Evolutionary conservation across 345 rosid species (phyloP), one percentile per base, ranked within the genome.

Genomic region (Euphorbia pulcherrima): DNA sequence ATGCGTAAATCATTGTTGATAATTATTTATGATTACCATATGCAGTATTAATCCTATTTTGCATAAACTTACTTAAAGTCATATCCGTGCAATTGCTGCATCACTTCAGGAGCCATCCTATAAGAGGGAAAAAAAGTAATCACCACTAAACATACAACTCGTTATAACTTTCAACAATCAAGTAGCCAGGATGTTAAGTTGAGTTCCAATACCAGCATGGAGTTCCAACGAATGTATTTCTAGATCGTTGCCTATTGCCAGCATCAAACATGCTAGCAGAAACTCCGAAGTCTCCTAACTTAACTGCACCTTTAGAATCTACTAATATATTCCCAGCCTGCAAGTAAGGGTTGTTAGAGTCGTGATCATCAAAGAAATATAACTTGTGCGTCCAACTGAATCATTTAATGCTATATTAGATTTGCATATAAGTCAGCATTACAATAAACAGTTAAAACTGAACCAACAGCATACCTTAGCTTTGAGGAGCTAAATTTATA

Each of bases 51-150:
- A 33, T 33, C 37, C 37, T 33, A 33, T 2, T 44, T 53, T 50
- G 21, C 54, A 50, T 50, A 50, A 50, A 50, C 54, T 85, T 79
- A 94, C 99, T 94, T 94, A 73, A 91, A 94, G 83, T 94, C 99
- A 86, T 94, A 94, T 73, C 99, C 99, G 78, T 91, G 99, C 79
- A 91, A 72, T 71, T 94, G 99, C 76, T 94, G 99, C 99, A 94
- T 94, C 60, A 94, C 99, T 85, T 91, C 99, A 73, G 99, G 99
- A 76, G 99, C 99, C 99, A 94, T 91, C 99, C 99, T 94, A 24
- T 53, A 28, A 53, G 9, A 50, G 28, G 75, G 65, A 72, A 77
- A 61, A 39, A 70, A 64, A 37, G 6, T 17, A 30, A 59, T 13
- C 30, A 51, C 18, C 6, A 65, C 0, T 23, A 4, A 52, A 21